These are phyloP conservation scores for Eucalyptus coolabah DNA, from an alignment of 345 rosid species.

Conservation along the genomic window DNA sequence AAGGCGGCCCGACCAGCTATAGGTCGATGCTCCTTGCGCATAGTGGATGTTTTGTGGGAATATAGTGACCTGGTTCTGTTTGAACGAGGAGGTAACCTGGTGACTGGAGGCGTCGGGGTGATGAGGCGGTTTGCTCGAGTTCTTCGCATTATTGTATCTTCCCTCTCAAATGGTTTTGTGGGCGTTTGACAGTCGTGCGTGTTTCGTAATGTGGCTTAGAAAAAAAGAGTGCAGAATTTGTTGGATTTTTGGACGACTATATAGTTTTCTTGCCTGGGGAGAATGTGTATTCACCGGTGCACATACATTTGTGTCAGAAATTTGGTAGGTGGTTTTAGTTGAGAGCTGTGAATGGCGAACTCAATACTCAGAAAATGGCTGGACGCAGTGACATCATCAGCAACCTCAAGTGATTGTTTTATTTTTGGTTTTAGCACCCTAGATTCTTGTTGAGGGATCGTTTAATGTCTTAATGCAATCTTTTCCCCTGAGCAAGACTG, in stretches of 20 bases:
- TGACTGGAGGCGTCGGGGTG: neutral
- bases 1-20: neutral
- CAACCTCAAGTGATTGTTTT: neutral
- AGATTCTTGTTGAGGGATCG: neutral
- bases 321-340: neutral
- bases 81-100: neutral
- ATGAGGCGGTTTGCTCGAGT: neutral
- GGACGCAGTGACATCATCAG: neutral
- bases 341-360: neutral
- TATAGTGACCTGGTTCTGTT: neutral
- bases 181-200: rapidly evolving
- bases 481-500: neutral
- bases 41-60: neutral
- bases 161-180: neutral
- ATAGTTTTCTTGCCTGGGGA: neutral
- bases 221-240: neutral
- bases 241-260: neutral
- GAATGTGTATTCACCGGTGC: neutral
- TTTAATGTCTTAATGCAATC: neutral
- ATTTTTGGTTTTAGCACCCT: neutral
- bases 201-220: neutral
- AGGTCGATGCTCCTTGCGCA: neutral
- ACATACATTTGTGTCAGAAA: neutral
- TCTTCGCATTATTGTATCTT: neutral
- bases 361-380: neutral